Conservation (phyloP, 768 basidiomycete genomes). For the Trametes villosa region DNA sequence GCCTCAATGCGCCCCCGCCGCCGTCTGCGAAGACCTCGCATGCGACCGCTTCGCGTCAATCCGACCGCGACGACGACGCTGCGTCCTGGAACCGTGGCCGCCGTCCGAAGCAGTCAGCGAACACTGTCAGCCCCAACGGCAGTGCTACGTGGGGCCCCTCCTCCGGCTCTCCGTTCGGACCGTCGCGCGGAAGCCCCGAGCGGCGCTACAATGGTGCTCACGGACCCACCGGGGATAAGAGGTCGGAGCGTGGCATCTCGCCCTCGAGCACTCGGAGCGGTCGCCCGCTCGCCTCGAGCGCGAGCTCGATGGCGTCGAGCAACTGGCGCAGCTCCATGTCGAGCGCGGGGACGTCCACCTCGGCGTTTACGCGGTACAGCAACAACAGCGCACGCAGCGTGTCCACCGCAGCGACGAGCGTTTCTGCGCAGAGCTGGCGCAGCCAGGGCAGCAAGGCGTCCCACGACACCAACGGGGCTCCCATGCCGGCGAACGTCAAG, state of each 20-base stretch:
- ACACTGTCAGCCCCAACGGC: slow-evolving; percentile 14
- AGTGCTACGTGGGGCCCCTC: slow-evolving; percentile 27
- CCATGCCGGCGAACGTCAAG: slow-evolving; percentile 68
- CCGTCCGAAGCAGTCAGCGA: slow-evolving; percentile 20
- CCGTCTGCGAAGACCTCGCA: slow-evolving; percentile 9
- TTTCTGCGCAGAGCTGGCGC: slow-evolving; percentile 77
- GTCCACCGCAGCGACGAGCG: slow-evolving; percentile 81
- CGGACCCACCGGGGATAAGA: slow-evolving; percentile 14
- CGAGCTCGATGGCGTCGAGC: slow-evolving; percentile 63
- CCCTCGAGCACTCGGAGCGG: slow-evolving; percentile 64
- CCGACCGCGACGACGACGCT: slow-evolving; percentile 14
- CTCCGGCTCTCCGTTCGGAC: slow-evolving; percentile 20
- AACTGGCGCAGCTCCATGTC: slow-evolving; percentile 84
- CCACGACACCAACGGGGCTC: slow-evolving; percentile 10
- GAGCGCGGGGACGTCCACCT: slow-evolving; percentile 54
- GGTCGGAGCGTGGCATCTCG: slow-evolving; percentile 39
- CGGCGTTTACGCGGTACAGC: slow-evolving; percentile 81
- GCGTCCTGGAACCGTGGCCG: slow-evolving; percentile 20
- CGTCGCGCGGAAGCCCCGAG: slow-evolving; percentile 22
- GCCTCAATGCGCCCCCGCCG: slow-evolving; percentile 53
- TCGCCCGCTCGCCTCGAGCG: slow-evolving; percentile 56
- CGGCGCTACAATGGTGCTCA: slow-evolving; percentile 17
- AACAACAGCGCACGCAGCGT: slow-evolving; percentile 69
- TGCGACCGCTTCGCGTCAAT: slow-evolving; percentile 3
- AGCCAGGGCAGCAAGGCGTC: slow-evolving; percentile 37